Conservation (phyloP, 1,284 basidiomycete species). For the Mycena citricolor region DNA sequence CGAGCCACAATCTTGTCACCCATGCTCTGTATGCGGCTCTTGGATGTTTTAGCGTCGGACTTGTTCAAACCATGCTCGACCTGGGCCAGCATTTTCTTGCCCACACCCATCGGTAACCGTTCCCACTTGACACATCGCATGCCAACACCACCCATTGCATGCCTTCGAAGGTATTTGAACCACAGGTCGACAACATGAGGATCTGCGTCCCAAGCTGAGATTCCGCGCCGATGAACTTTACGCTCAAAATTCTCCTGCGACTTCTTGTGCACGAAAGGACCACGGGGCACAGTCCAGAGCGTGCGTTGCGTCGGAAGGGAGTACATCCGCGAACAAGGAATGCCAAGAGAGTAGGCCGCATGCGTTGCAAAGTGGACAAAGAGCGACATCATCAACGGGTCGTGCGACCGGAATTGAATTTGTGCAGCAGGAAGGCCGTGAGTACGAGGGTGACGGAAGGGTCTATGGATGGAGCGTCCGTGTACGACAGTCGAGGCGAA, state of each 20-base stretch:
- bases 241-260: slow-evolving; percentile 95
- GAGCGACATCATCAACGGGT: slow-evolving; percentile 68
- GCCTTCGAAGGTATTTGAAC: slow-evolving; percentile 77
- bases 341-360: slow-evolving; percentile 80
- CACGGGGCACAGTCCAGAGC: slow-evolving; percentile 85
- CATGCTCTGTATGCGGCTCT: slow-evolving; percentile 37
- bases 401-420: slow-evolving; percentile 83
- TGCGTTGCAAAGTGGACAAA: slow-evolving; percentile 86
- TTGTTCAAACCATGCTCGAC: slow-evolving; percentile 33
- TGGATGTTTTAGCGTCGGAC: slow-evolving; percentile 23
- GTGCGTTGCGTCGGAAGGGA: slow-evolving; percentile 76
- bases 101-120: slow-evolving; percentile 66
- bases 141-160: slow-evolving; percentile 85
- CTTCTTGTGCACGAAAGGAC: slow-evolving; percentile 94
- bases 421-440: slow-evolving; percentile 81
- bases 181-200: slow-evolving; percentile 78
- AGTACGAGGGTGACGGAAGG: slow-evolving; percentile 59
- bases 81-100: slow-evolving; percentile 43
- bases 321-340: slow-evolving; percentile 74
- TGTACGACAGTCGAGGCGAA: slow-evolving; percentile 54
- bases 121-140: slow-evolving; percentile 83
- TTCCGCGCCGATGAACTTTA: slow-evolving; percentile 76
- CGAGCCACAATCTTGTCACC: slow-evolving; percentile 48
- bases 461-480: slow-evolving; percentile 54
- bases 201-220: slow-evolving; percentile 92